Base-by-base conservation (phyloP, 164 flowering plant genomes). In the Cinnamomum micranthum region DNA sequence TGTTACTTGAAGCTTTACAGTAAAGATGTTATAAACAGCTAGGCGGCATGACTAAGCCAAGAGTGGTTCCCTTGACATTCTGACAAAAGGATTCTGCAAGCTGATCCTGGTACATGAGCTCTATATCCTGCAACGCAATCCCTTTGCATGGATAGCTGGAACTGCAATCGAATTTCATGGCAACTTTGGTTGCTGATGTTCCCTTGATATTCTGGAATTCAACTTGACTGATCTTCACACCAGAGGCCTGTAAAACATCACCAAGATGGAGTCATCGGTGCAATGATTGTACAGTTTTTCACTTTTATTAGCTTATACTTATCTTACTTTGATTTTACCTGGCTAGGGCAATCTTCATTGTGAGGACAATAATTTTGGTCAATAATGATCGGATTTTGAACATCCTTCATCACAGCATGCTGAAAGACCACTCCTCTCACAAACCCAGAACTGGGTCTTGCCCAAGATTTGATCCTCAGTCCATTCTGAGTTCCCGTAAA, bases 321-420 rank as follows among this genome's bases (percentile, higher is more conserved):
- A 67, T 27, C 20, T 28, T 15, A 11, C 50, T 6, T 47, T 23
- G 23, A 41, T 20, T 6, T 50, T 81, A 89, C 97, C 87, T 87
- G 77, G 35, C 62, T 62, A 22, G 97, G 92, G 70, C 95, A 92
- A n/a, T 66, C 72, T 7, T 28, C 15, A 9, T 84, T 50, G 59
- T 75, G 12, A 24, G 95, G 95, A 70, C 97, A 93, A 78, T 91
- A 91, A 68, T 86, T 79, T 76, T 93, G 94, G 75, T 90, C 93
- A 4, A 92, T 91, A 14, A 91, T 50, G 7, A 92, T 87, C n/a
- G 94, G 97, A 68, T 91, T 88, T 50, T 80, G 51, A 64, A 86
- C 91, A 77, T 87, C 77, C 0, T 25, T 69, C 91, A 91, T 89
- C 2, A 72, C n/a, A 6, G 66, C 73, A 33, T 90, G 76, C 35